Evolutionary conservation across 2,329 filamentous ascomycete genomes (phyloP).

Genomic region (Colletotrichum viniferum): DNA sequence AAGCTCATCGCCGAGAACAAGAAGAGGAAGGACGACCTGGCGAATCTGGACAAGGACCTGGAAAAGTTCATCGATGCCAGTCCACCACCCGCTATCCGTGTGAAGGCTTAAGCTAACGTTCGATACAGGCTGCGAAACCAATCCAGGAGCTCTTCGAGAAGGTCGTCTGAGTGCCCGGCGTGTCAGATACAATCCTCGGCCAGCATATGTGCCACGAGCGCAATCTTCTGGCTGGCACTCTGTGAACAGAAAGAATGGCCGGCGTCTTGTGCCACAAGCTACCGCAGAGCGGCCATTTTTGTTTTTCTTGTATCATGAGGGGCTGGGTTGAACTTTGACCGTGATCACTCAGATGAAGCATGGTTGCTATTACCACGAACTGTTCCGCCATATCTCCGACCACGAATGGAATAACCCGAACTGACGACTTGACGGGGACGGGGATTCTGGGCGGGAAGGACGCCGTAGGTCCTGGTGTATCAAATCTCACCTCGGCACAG

Average conservation of each 20-base stretch:
- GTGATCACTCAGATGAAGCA: no score
- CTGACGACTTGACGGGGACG: background rate
- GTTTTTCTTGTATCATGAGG: no score
- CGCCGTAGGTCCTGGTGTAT: accelerated
- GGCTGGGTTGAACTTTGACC: background rate
- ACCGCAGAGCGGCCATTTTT: no score
- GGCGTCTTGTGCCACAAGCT: no score
- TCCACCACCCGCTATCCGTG: conserved; percentile 15
- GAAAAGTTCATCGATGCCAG: conserved; percentile 91
- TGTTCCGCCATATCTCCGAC: background rate
- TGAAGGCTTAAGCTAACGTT: conserved; percentile 20
- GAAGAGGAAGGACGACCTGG: conserved; percentile 90
- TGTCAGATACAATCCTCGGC: background rate
- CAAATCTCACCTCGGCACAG: background rate
- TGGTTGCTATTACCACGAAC: no score
- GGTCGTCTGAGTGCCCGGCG: conserved; percentile 47
- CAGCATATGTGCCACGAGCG: background rate
- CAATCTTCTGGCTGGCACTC: background rate
- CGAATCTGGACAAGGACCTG: conserved; percentile 87
- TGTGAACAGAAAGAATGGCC: no score
- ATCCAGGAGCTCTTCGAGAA: conserved; percentile 88
- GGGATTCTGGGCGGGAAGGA: background rate
- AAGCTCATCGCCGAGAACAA: conserved; percentile 77
- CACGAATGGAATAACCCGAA: background rate
- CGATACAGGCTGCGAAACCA: conserved; percentile 76